Percentiles rank a stretch among this genome's conserved stretches.
Evolutionary conservation across 2,329 filamentous ascomycete genomes (phyloP).

Genomic region (Aureobasidium sp.): DNA sequence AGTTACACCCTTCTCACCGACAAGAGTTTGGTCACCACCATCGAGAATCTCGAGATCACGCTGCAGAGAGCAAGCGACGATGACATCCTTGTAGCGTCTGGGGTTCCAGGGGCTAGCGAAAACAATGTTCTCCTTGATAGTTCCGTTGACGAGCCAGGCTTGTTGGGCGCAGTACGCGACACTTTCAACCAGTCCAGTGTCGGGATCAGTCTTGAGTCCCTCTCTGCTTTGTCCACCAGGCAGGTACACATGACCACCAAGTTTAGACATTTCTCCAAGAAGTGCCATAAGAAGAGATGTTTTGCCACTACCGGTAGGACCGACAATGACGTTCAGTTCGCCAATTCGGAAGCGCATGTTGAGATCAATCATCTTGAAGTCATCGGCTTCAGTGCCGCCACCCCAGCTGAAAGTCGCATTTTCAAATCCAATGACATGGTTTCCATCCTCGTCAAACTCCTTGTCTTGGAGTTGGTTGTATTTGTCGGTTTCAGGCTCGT

Average conservation of each 20-base stretch:
- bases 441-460: slow-evolving; percentile 58
- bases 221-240: slow-evolving; percentile 81
- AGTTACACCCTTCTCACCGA: slow-evolving; percentile 95
- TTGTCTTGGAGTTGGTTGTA: slow-evolving; percentile 72
- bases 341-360: slow-evolving; percentile 76
- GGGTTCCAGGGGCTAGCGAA: slow-evolving; percentile 78
- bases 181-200: slow-evolving; percentile 80
- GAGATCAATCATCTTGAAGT: slow-evolving; percentile 70
- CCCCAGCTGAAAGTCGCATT: slow-evolving; percentile 88
- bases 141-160: slow-evolving; percentile 93
- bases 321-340: slow-evolving; percentile 84
- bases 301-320: slow-evolving; percentile 90
- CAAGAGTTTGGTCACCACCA: slow-evolving; percentile 82
- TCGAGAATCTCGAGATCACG: slow-evolving; percentile 89
- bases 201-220: slow-evolving; percentile 70
- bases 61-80: slow-evolving; percentile 83
- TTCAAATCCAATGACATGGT: slow-evolving; percentile 74
- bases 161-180: slow-evolving; percentile 95
- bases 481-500: slow-evolving; percentile 92
- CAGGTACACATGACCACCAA: slow-evolving; percentile 72
- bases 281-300: slow-evolving; percentile 93
- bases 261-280: slow-evolving; percentile 86
- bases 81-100: slow-evolving; percentile 72
- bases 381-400: slow-evolving; percentile 38
- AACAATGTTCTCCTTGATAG: slow-evolving; percentile 90